Percentiles rank a stretch among this genome's conserved stretches.
Conservation (phyloP, 2,329 filamentous ascomycete species). For the Lojkania enalia region DNA sequence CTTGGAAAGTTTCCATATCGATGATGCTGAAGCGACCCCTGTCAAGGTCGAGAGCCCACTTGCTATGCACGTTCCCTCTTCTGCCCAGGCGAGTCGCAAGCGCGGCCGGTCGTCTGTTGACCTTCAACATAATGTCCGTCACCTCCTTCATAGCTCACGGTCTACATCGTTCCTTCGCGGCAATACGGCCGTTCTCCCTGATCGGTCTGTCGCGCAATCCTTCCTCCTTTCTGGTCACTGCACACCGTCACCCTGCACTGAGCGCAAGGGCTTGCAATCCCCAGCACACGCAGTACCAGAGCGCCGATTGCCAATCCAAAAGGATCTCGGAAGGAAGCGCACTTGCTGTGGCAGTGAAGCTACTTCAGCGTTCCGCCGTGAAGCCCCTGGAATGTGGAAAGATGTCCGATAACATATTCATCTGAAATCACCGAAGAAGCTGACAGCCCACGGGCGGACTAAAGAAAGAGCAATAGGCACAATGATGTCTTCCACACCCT, state of each 20-base stretch:
- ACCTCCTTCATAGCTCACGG: constrained; percentile 55
- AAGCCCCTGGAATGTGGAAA: constrained; percentile 69
- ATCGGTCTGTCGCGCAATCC: constrained; percentile 41
- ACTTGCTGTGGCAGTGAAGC: constrained; percentile 68
- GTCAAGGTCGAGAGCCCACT: constrained; percentile 32
- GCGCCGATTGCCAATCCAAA: constrained; percentile 50
- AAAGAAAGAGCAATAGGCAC: constrained; percentile 13
- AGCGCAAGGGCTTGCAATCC: constrained; percentile 44
- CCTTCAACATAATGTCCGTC: constrained; percentile 68
- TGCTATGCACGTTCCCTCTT: constrained; percentile 17
- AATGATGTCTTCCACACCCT: constrained; percentile 10
- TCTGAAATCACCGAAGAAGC: constrained; percentile 11
- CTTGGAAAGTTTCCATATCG: constrained; percentile 57
- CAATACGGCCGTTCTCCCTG: constrained; percentile 38
- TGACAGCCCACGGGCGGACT: constrained; percentile 16
- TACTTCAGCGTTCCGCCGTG: constrained; percentile 53
- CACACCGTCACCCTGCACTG: constrained; percentile 21
- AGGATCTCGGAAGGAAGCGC: constrained; percentile 62
- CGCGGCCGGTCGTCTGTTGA: constrained; percentile 66
- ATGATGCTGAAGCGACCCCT: constrained; percentile 39
- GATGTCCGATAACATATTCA: constrained; percentile 54
- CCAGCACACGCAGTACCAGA: constrained; percentile 46
- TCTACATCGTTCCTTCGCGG: constrained; percentile 45
- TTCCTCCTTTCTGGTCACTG: constrained; percentile 31
- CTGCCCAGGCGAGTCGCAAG: constrained; percentile 51